Conservation (phyloP, 139 green algal species). For the Diplosphaera chodatii region DNA sequence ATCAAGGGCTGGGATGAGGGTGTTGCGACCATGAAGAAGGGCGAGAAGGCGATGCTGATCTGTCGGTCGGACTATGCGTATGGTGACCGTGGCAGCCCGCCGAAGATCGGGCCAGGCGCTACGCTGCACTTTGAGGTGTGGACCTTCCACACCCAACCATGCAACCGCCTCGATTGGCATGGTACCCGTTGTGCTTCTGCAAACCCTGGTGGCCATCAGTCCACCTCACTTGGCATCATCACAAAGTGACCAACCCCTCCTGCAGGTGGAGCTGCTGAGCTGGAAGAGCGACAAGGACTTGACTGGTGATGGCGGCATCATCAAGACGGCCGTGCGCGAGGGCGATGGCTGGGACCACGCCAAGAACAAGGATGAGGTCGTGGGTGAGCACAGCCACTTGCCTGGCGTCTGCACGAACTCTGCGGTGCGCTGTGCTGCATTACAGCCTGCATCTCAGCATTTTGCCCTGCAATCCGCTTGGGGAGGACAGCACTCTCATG, state of each 20-base stretch:
- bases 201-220: slow-evolving; percentile 14
- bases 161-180: no score
- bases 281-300: slow-evolving; percentile 89
- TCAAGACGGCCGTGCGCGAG: slow-evolving; percentile 60
- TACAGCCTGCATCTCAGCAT: no score
- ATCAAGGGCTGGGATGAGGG: slow-evolving; percentile 97
- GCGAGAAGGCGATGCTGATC: slow-evolving; percentile 57
- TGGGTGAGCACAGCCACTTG: slow-evolving; percentile 22
- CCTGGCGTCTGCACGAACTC: no score
- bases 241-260: no score
- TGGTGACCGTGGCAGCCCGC: slow-evolving; percentile 68
- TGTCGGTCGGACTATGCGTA: slow-evolving; percentile 83
- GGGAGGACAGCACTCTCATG: no score
- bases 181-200: no score
- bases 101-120: slow-evolving; percentile 81
- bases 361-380: slow-evolving; percentile 56
- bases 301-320: slow-evolving; percentile 60
- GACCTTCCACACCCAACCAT: no score
- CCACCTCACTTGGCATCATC: no score
- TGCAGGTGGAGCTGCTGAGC: slow-evolving; percentile 69
- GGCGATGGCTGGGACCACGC: slow-evolving; percentile 52
- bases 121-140: slow-evolving; percentile 94
- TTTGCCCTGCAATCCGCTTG: no score
- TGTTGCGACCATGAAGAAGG: slow-evolving; percentile 90
- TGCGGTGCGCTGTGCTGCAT: no score